phyloP scores from a whole-genome alignment of 2,329 filamentous ascomycete species.

The Epichloe baconii region DNA sequence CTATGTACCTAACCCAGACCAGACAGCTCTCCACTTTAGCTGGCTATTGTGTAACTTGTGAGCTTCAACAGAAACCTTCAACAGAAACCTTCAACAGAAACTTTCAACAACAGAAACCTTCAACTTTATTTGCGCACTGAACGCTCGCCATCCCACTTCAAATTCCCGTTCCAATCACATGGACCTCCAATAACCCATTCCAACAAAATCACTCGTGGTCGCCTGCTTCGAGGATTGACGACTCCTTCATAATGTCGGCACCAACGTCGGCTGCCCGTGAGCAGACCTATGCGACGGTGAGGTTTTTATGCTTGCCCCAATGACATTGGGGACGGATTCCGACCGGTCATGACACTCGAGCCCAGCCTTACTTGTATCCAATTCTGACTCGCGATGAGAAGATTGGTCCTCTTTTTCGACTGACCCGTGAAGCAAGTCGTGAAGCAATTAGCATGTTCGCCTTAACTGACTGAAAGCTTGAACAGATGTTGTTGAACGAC shows the following conservation, averaged over 20 bases:
- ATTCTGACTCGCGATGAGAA: background rate
- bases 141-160: background rate
- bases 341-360: no score
- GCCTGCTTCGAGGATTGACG: background rate
- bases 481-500: constrained; percentile 81
- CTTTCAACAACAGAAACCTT: background rate
- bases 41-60: no score
- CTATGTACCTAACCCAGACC: no score
- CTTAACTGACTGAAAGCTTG: constrained; percentile 1
- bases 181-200: background rate
- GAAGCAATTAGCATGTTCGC: background rate
- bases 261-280: constrained; percentile 17
- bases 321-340: background rate
- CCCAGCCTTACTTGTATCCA: background rate
- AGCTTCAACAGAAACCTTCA: background rate
- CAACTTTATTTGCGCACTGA: background rate
- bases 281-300: constrained; percentile 44
- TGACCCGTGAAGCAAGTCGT: background rate
- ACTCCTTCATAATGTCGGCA: constrained; percentile 2
- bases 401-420: background rate
- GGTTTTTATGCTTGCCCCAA: constrained; percentile 15
- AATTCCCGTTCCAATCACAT: background rate
- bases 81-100: no score
- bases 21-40: no score
- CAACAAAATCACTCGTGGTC: background rate